Evolutionary conservation across 495 filamentous ascomycete species (phyloP).

Genomic region (Chaetomium fimeti): DNA sequence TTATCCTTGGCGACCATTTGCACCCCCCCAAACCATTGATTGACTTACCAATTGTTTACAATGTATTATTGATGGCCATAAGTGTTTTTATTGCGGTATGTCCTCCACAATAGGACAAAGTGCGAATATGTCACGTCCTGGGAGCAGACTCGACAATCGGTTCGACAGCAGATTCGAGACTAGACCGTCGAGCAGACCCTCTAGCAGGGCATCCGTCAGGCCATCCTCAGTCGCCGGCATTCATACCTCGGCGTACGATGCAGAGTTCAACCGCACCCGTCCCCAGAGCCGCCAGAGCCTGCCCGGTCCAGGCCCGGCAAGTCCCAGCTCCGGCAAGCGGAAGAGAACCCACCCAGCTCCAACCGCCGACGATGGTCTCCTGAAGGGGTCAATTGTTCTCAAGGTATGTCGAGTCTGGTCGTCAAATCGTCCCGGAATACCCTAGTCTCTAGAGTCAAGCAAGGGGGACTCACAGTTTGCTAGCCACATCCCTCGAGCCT

Average conservation of each 20-base stretch:
- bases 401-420: conserved; percentile 37
- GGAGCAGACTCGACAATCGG: conserved; percentile 13
- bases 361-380: conserved; percentile 46
- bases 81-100: conserved; percentile 35
- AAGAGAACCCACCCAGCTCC: conserved; percentile 28
- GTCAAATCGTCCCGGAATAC: neutral
- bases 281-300: conserved; percentile 16
- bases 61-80: conserved; percentile 28
- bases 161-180: conserved; percentile 13
- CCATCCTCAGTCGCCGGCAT: conserved; percentile 16
- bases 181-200: conserved; percentile 33
- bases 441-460: neutral
- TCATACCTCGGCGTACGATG: conserved; percentile 13
- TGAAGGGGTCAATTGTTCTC: conserved; percentile 48
- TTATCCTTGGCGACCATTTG: conserved; percentile 10
- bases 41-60: neutral
- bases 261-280: conserved; percentile 13
- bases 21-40: neutral
- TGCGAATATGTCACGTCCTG: conserved; percentile 42
- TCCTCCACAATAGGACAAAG: conserved; percentile 31
- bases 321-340: conserved; percentile 30
- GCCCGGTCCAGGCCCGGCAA: conserved; percentile 1
- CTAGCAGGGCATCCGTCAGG: conserved; percentile 8
- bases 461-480: conserved; percentile 22
- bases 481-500: conserved; percentile 60